Evolutionary conservation across 2,329 filamentous ascomycete species (phyloP).

Genomic region (Cladorrhinum sp.): DNA sequence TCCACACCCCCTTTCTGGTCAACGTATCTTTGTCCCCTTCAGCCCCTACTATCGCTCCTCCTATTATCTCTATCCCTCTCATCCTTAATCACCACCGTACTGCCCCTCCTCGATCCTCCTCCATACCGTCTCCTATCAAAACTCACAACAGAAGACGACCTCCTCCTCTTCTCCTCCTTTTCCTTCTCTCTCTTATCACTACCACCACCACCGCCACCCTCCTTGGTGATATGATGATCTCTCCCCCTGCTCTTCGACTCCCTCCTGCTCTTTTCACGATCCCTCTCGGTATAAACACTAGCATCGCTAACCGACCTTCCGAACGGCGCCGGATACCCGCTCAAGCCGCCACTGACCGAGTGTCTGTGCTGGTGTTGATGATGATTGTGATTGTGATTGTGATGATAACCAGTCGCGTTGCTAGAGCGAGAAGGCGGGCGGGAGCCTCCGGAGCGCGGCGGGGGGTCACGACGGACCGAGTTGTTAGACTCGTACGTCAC

Average conservation of each 20-base stretch:
- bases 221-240: no score
- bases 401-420: neutral
- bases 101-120: neutral
- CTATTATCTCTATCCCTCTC: neutral
- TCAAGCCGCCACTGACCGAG: neutral
- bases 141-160: conserved; percentile 10
- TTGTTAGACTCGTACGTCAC: conserved; percentile 9
- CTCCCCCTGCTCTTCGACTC: conserved; percentile 5
- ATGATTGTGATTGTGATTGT: no score
- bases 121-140: conserved; percentile 7
- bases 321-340: neutral
- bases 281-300: conserved; percentile 4
- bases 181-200: neutral
- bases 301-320: neutral
- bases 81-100: conserved; percentile 7
- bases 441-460: neutral
- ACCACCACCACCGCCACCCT: no score
- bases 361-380: neutral
- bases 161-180: neutral
- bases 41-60: no score
- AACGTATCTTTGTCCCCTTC: neutral
- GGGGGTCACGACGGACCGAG: conserved; percentile 3
- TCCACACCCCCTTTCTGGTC: neutral
- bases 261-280: conserved; percentile 5
- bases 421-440: neutral